These are phyloP conservation scores for Cadophora malorum DNA, from an alignment of 2,329 filamentous ascomycete genomes.

Conservation along the genomic window DNA sequence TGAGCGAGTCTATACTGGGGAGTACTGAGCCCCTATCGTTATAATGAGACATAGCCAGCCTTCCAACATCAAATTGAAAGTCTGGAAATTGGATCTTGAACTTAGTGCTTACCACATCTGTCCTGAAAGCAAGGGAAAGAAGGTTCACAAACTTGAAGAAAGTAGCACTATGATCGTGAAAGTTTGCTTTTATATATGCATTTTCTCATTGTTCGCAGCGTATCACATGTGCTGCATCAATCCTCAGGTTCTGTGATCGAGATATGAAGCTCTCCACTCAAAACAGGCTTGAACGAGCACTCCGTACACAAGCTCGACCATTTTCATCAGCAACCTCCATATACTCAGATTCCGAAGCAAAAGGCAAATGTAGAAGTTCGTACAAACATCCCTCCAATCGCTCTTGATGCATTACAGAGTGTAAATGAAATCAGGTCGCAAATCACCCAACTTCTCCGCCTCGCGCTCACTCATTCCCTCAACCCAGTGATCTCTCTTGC, in stretches of 20 bases:
- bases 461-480: slow-evolving; percentile 68
- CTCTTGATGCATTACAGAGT: slow-evolving; percentile 47
- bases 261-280: not conserved
- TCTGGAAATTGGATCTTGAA: no score
- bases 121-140: no score
- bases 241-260: not conserved
- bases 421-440: slow-evolving; percentile 74
- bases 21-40: no score
- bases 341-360: not conserved
- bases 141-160: no score
- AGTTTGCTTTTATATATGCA: not conserved
- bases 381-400: not conserved
- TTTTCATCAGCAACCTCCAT: no score
- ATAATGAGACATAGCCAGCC: no score
- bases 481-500: slow-evolving; percentile 67
- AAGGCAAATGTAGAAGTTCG: no score
- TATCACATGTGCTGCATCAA: not conserved
- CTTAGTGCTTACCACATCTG: no score
- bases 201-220: not conserved
- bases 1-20: no score
- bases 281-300: not conserved
- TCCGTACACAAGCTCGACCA: not conserved
- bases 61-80: no score
- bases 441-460: slow-evolving; percentile 72
- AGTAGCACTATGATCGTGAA: no score